Evolutionary conservation across 768 basidiomycete genomes (phyloP).

Genomic region (Rhodotorula paludigena): DNA sequence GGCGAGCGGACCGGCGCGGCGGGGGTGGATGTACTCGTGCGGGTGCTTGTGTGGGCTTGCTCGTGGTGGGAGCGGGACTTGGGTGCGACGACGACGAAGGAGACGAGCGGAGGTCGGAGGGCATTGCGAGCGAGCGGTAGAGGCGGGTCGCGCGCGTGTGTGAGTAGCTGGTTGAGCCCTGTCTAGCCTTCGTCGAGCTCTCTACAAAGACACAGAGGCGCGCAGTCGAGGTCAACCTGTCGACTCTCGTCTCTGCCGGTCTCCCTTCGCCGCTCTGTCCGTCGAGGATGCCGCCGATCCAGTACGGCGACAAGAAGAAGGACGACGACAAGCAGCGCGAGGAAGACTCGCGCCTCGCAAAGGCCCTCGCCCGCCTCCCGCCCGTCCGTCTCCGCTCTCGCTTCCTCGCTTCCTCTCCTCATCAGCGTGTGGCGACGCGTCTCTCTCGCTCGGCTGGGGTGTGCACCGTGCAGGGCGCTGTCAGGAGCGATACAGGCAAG

Average conservation of each 20-base stretch:
- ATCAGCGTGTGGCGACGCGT: not conserved
- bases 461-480: no score
- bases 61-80: no score
- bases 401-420: not conserved
- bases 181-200: not conserved
- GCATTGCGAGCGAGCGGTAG: not conserved
- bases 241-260: no score
- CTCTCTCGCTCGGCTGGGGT: no score
- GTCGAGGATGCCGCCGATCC: not conserved
- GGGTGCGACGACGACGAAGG: not conserved
- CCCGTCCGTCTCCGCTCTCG: not conserved
- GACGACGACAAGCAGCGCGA: conserved; percentile 1
- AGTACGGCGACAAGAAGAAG: not conserved
- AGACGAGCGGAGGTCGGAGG: conserved; percentile 13
- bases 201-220: no score
- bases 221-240: no score
- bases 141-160: not conserved
- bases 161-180: not conserved
- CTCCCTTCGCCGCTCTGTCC: not conserved
- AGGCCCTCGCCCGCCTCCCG: not conserved
- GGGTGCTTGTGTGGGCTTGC: no score
- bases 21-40: no score
- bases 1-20: not conserved
- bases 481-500: no score
- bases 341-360: not conserved